Evolutionary conservation across 2,329 filamentous ascomycete species (phyloP).

Genomic region (Xylaria sp.): DNA sequence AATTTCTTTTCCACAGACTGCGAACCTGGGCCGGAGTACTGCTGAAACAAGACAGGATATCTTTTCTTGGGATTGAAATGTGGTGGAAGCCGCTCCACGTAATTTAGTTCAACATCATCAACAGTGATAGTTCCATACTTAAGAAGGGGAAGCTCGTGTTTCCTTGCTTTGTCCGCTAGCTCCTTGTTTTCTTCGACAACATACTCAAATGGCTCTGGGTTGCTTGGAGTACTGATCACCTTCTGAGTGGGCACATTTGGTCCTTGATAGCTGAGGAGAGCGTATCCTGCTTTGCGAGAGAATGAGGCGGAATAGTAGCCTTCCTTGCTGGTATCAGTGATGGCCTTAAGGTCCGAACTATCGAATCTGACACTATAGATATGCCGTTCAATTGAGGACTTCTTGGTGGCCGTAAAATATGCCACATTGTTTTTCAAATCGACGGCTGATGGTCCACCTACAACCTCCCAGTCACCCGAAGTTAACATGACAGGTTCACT

Average conservation of each 20-base stretch:
- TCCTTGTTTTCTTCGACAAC: conserved; percentile 81
- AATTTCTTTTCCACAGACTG: conserved; percentile 87
- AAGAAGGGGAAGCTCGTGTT: conserved; percentile 84
- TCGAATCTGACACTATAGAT: conserved; percentile 90
- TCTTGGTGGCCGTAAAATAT: conserved; percentile 89
- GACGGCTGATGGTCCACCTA: conserved; percentile 82
- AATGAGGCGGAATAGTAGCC: conserved; percentile 88
- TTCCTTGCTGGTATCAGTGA: conserved; percentile 79
- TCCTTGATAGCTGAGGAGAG: conserved; percentile 84
- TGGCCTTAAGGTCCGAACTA: conserved; percentile 75
- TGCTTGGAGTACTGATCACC: conserved; percentile 84
- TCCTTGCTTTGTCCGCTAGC: conserved; percentile 75
- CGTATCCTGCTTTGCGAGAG: conserved; percentile 83
- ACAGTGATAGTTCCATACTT: conserved; percentile 88
- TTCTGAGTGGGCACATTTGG: conserved; percentile 92
- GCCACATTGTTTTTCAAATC: conserved; percentile 87
- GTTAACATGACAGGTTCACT: conserved; percentile 87
- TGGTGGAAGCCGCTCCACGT: conserved; percentile 86
- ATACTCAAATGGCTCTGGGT: conserved; percentile 71
- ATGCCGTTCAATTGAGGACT: conserved; percentile 89
- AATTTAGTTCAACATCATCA: conserved; percentile 77
- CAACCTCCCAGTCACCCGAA: conserved; percentile 91
- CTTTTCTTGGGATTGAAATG: conserved; percentile 86
- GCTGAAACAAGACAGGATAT: conserved; percentile 93
- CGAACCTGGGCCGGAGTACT: conserved; percentile 95